Base-by-base conservation (phyloP, 495 filamentous ascomycete species). In the Beverwykella pulmonaria region DNA sequence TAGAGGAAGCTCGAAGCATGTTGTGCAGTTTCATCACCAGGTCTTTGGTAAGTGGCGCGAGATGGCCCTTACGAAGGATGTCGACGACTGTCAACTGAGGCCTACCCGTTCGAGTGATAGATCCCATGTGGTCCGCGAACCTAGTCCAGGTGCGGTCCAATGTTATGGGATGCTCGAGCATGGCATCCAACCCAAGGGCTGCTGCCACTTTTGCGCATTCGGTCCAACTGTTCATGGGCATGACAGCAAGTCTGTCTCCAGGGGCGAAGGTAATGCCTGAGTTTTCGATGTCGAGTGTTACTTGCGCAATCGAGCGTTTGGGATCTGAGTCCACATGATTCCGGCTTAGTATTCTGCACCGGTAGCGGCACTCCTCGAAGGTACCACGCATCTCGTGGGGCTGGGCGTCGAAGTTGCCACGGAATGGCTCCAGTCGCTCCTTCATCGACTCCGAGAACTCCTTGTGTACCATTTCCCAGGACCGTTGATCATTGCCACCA, bases 381-480 rank as follows among this genome's bases (percentile, higher is more conserved):
- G 75, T 80, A 9, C 81, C 80, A 46, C 81, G 77, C 77, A 82
- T 80, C 59, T 82, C 76, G 58, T 82, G 75, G 1, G 81, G 80
- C 53, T 82, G 79, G 7, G 80, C 71, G 10, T 72, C 47, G 44
- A 82, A 71, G 19, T 60, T 57, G 54, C 72, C 71, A 44, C 81
- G 75, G 59, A 72, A 79, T 0, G 79, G 80, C 52, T 81, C 78
- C n/a, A 82, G 76, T 15, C 80, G 78, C 60, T 83, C 81, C 62
- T 82, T 83, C 80, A 83, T 83, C 2, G 80, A 77, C 56, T 81
- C 79, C 0, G 79, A 82, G 63, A 82, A 79, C 68, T 79, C 79
- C 49, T 67, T 73, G 67, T 82, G 81, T 0, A 79, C 80, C 55
- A 80, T 76, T 68, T 82, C 80, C 80, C 80, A 83, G 0, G 81